Base-by-base conservation (phyloP, 768 basidiomycete genomes). In the Hygrophorus russula region DNA sequence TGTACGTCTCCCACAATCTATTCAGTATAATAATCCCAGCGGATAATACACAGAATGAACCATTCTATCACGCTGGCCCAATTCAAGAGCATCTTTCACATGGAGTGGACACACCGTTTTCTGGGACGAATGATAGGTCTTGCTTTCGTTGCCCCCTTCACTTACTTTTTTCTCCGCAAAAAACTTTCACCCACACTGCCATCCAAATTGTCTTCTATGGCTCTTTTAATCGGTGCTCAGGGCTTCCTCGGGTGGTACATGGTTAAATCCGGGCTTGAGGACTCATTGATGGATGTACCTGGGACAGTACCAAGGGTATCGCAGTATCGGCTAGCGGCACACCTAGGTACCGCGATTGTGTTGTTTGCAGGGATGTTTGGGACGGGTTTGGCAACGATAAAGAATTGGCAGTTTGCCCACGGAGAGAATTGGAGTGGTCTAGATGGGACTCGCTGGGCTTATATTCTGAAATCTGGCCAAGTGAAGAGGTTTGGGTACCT, bases 191-290 rank as follows among this genome's bases (percentile, higher is more conserved):
- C 68, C 2, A 58, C 73, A 0, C 68, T 90, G 46, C 73, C 79
- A 1, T 53, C 61, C n/a, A 75, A 78, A 48, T 74, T 96, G 17
- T 60, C 74, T 11, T 81, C 76, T 2, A 72, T 98, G 49, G 84
- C 82, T 0, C 56, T 79, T 0, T 75, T 97, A 27, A 82, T 99
- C 40, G 96, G 92, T 20, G 80, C 78, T 14, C 92, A 99, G 61
- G 96, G 96, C 36, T 71, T 76, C 14, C 70, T 99, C 14, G 96
- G 96, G 19, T 99, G 96, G 96, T 97, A 98, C 68, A 99, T 99
- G 96, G 96, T 99, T 44, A 85, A 93, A 59, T 97, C 92, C 10
- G 96, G 96, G 1, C 69, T 99, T 9, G 85, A 92, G 53, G 77
- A 87, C 42, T 74, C 84, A 9, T 67, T 88, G 42, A 71, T 97